Evolutionary conservation across 306 rosid species (phyloP).

Genomic region (Prosopis cineraria): DNA sequence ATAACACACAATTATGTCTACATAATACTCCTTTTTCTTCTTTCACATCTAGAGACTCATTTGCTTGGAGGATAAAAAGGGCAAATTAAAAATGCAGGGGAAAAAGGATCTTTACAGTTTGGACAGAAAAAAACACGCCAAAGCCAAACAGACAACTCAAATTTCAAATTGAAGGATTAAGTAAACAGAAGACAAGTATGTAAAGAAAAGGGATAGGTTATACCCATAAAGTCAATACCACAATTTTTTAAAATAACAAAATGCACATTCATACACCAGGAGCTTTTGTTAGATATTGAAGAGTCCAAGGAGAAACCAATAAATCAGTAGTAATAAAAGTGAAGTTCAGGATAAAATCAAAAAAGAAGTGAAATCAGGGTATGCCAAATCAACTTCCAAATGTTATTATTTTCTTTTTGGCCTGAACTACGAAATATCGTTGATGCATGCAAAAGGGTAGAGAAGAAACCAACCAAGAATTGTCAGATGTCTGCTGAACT

Average conservation of each 20-base stretch:
- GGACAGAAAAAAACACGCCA: background rate
- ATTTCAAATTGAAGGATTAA: conserved; percentile 11
- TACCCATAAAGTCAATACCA: background rate
- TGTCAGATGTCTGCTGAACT: conserved; percentile 81
- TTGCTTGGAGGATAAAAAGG: background rate
- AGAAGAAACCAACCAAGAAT: conserved; percentile 70
- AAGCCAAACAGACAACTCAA: background rate
- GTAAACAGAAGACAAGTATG: background rate
- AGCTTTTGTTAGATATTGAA: background rate
- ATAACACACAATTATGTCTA: no score
- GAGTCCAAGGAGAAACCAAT: background rate
- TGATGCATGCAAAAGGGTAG: conserved; percentile 6
- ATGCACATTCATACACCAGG: conserved; percentile 3
- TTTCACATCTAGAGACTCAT: background rate
- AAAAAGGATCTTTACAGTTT: background rate
- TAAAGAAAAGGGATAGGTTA: background rate
- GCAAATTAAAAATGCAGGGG: background rate
- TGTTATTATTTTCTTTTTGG: background rate
- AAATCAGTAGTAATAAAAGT: background rate
- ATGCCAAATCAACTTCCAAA: background rate
- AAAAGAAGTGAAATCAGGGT: no score
- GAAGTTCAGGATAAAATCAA: no score
- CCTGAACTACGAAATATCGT: background rate
- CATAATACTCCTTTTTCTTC: background rate
- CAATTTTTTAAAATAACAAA: background rate